These are phyloP conservation scores for Penicillium sp. DNA, from an alignment of 2,329 filamentous ascomycete species.

Conservation along the genomic window DNA sequence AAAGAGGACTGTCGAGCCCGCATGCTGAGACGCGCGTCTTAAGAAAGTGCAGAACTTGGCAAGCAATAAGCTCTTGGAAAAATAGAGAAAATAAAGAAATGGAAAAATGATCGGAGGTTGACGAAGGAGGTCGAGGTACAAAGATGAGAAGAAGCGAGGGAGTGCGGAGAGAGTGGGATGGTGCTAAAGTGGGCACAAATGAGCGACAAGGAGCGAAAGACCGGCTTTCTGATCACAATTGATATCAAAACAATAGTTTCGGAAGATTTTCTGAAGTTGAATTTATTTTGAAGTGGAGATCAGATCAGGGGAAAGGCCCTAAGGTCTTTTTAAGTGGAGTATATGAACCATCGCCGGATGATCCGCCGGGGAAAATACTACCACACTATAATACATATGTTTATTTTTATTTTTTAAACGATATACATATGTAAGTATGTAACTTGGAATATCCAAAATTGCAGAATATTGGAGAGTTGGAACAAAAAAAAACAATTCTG, in stretches of 20 bases:
- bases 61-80: background rate
- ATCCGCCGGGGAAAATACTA: constrained; percentile 2
- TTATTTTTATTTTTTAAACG: background rate
- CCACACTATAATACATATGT: background rate
- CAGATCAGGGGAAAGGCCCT: constrained; percentile 5
- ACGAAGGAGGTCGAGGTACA: background rate
- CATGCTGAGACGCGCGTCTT: constrained; percentile 37
- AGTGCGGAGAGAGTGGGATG: constrained; percentile 1
- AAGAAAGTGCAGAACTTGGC: constrained; percentile 13
- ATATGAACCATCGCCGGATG: constrained; percentile 4
- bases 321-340: constrained; percentile 1
- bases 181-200: background rate
- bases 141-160: constrained; percentile 4
- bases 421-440: background rate
- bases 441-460: background rate
- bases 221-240: constrained; percentile 11
- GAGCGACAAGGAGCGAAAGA: constrained; percentile 8
- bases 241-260: background rate
- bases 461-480: background rate
- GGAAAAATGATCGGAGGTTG: background rate
- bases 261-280: constrained; percentile 12
- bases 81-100: background rate
- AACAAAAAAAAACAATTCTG: background rate
- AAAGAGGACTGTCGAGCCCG: constrained; percentile 33
- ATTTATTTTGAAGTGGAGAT: constrained; percentile 12